Evolutionary conservation across 1,139 yeast species (phyloP).

Genomic region (Ogataea hybrid): DNA sequence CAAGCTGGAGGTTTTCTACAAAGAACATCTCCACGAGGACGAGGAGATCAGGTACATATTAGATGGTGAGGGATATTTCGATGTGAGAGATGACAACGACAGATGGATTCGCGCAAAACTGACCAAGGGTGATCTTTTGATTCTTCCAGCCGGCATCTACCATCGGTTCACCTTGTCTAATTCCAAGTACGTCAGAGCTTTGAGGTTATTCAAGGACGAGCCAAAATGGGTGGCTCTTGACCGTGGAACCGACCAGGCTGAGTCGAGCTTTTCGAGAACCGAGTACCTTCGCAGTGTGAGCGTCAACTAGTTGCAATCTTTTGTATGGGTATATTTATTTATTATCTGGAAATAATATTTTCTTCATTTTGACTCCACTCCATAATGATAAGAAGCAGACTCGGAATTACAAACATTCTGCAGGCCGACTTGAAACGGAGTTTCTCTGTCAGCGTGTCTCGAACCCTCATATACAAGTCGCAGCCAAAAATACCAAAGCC

Average conservation of each 20-base stretch:
- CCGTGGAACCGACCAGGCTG: constrained; percentile 43
- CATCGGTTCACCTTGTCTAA: constrained; percentile 81
- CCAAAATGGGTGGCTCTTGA: constrained; percentile 95
- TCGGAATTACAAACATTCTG: neutral
- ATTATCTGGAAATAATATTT: neutral
- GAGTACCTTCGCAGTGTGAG: constrained; percentile 19
- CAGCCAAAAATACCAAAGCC: constrained; percentile 17
- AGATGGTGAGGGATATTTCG: constrained; percentile 92
- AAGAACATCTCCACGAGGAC: constrained; percentile 93
- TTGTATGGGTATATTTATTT: neutral
- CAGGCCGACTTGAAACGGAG: constrained; percentile 1
- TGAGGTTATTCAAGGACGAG: constrained; percentile 87
- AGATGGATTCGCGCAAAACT: constrained; percentile 79
- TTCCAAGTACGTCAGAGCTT: constrained; percentile 65
- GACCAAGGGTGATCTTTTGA: constrained; percentile 61
- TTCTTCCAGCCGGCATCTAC: constrained; percentile 88
- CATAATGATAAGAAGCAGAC: neutral
- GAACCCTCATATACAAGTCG: constrained; percentile 19
- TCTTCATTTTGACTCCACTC: neutral
- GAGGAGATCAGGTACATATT: constrained; percentile 91
- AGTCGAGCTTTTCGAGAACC: constrained; percentile 22
- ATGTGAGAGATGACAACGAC: constrained; percentile 60
- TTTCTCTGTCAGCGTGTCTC: constrained; percentile 4
- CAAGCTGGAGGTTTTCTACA: constrained; percentile 70
- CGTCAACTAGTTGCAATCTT: constrained; percentile 3